Evolutionary conservation across 1,284 basidiomycete species (phyloP).

Genomic region (Sporisorium reilianum): DNA sequence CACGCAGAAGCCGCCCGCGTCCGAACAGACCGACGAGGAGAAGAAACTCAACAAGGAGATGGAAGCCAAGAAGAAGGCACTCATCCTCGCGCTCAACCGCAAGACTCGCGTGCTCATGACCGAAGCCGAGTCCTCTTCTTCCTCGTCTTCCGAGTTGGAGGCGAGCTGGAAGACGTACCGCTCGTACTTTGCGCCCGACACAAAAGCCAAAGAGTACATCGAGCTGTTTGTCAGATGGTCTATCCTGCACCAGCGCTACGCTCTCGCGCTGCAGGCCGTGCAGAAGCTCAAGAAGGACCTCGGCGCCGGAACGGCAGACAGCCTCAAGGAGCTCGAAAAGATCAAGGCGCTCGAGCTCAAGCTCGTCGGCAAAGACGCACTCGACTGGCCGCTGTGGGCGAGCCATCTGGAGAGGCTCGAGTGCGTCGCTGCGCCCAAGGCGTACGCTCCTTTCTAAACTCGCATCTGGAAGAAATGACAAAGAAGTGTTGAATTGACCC

Average conservation of each 20-base stretch:
- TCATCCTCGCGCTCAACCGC: conserved; percentile 62
- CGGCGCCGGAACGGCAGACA: conserved; percentile 51
- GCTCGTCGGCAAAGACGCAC: conserved; percentile 38
- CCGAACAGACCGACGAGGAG: conserved; percentile 64
- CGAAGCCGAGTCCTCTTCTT: conserved; percentile 26
- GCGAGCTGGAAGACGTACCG: conserved; percentile 51
- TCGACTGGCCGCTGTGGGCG: conserved; percentile 56
- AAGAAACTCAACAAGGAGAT: conserved; percentile 61
- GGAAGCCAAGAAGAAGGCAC: conserved; percentile 63
- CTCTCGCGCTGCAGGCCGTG: conserved; percentile 55
- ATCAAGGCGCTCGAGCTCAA: conserved; percentile 48
- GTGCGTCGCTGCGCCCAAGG: conserved; percentile 19
- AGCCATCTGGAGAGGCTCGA: conserved; percentile 34
- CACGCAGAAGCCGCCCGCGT: conserved; percentile 53
- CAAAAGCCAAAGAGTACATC: conserved; percentile 53
- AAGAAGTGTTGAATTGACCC: background rate
- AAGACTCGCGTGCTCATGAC: conserved; percentile 54
- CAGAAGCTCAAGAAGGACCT: conserved; percentile 65
- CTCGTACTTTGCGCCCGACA: conserved; percentile 50
- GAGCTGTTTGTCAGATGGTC: conserved; percentile 61
- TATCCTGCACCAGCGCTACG: conserved; percentile 56
- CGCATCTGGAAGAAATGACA: background rate
- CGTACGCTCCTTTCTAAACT: conserved; percentile 45
- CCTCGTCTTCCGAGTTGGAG: conserved; percentile 26
- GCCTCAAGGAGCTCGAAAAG: conserved; percentile 57